Evolutionary conservation across 257 asterid species (phyloP).

Genomic region (Lycium barbarum): DNA sequence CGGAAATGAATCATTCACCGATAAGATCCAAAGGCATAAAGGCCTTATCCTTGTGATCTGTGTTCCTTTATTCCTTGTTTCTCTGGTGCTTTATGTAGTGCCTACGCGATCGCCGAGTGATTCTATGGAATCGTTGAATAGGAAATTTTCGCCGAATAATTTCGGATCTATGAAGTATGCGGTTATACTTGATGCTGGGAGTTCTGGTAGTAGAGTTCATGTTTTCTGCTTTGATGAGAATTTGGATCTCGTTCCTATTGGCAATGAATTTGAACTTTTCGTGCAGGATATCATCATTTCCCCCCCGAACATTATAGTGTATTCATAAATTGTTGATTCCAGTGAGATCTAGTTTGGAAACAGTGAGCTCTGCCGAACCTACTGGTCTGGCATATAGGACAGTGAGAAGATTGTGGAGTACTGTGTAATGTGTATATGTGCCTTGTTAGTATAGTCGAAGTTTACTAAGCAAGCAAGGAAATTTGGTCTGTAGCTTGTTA

Average conservation of each 20-base stretch:
- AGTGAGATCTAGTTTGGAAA: background rate
- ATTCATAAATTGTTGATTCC: background rate
- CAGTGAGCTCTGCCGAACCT: background rate
- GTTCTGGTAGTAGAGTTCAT: conserved; percentile 52
- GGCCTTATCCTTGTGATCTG: no score
- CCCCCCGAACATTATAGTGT: background rate
- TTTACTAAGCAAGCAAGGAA: background rate
- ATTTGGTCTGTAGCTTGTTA: background rate
- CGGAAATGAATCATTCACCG: no score
- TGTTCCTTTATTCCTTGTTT: no score
- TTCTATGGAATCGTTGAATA: conserved; percentile 23
- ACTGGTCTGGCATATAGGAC: background rate
- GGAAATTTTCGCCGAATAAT: conserved; percentile 42
- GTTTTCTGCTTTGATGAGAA: conserved; percentile 44
- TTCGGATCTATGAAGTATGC: conserved; percentile 37
- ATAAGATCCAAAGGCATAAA: no score
- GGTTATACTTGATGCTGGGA: conserved; percentile 51
- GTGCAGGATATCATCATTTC: background rate
- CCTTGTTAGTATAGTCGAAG: background rate
- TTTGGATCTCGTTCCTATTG: conserved; percentile 39
- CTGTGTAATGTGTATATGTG: background rate
- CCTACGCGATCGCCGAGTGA: conserved; percentile 42
- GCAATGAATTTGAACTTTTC: conserved; percentile 42
- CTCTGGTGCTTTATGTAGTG: conserved; percentile 13
- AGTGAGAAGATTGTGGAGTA: no score